Conservation (phyloP, 805 yeast species). For the Starmerella tilneyi region DNA sequence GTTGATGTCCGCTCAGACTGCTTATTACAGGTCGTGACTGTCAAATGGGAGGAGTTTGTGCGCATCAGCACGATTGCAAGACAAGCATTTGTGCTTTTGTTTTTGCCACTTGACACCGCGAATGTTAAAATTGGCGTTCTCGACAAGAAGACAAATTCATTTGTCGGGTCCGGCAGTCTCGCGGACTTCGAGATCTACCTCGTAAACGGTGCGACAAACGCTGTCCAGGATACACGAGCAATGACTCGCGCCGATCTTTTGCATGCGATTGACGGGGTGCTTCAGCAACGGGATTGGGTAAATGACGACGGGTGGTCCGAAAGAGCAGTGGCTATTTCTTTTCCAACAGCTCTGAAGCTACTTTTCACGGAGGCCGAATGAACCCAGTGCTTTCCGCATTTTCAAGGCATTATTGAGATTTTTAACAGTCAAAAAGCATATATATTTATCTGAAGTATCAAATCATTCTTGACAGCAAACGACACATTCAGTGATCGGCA, state of each 20-base stretch:
- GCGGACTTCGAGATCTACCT: constrained; percentile 14
- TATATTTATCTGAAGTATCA: too few relatives aligned
- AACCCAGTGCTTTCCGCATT: too few relatives aligned
- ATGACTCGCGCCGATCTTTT: constrained; percentile 9
- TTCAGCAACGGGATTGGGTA: constrained; percentile 1
- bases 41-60: constrained; percentile 27
- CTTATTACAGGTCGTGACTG: constrained; percentile 20
- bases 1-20: constrained; percentile 27
- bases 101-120: constrained; percentile 35
- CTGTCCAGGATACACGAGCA: constrained; percentile 1
- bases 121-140: constrained; percentile 18
- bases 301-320: not conserved
- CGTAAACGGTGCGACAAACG: constrained; percentile 8
- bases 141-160: constrained; percentile 11
- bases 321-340: constrained; percentile 2
- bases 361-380: constrained; percentile 1
- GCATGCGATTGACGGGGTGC: constrained; percentile 5
- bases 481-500: too few relatives aligned
- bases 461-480: too few relatives aligned
- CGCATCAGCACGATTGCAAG: constrained; percentile 34
- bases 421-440: too few relatives aligned
- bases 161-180: constrained; percentile 22
- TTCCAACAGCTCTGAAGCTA: constrained; percentile 9
- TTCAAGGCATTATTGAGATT: too few relatives aligned
- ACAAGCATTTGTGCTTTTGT: constrained; percentile 38